Base-by-base conservation (phyloP, 352 stramenopile species). In the Plasmopara viticola region DNA sequence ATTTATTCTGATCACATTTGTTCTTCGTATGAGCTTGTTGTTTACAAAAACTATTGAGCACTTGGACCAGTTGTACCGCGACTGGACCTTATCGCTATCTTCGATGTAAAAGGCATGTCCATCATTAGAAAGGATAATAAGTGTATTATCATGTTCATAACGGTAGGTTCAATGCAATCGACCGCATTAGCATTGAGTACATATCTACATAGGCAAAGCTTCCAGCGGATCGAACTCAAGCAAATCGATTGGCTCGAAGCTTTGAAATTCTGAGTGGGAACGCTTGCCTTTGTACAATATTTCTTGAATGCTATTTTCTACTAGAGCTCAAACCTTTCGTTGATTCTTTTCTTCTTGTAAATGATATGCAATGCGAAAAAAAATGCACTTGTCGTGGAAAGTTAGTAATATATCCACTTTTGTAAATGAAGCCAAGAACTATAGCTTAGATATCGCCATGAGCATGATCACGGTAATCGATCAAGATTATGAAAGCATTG, bases 401-500 rank as follows among this genome's bases (percentile, higher is more conserved):
- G 31, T 35, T 35, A 4, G 10, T 35, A 8, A 12, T 12, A 5
- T 35, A 12, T 12, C 10, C 10, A 4, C 10, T 35, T 3, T 25
- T 25, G 20, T 25, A 25, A 25, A 25, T 35, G 10, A 35, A 12
- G 10, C 5, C 10, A 25, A 12, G 31, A 4, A 12, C 31, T 12
- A 28, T 35, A 53, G 7, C 30, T 33, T 13, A 29, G 25, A 14
- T 57, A 51, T 62, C 48, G 2, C 60, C 54, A 0, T 64, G 15
- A 8, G 40, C 45, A 34, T 68, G 54, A 28, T 58, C 41, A 15
- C 53, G 60, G n/a, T 58, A 35, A 29, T 58, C 56, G 2, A 68
- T 31, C 15, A 55, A 46, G 29, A 62, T 45, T 35, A 56, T 56
- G 31, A 59, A 62, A 6, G 29, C 44, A 41, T 39, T 56, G 34